Percentiles rank a stretch among this genome's conserved stretches.
Conservation (phyloP, 371 early-diverging fungal species). For the Rhizopus sp. region DNA sequence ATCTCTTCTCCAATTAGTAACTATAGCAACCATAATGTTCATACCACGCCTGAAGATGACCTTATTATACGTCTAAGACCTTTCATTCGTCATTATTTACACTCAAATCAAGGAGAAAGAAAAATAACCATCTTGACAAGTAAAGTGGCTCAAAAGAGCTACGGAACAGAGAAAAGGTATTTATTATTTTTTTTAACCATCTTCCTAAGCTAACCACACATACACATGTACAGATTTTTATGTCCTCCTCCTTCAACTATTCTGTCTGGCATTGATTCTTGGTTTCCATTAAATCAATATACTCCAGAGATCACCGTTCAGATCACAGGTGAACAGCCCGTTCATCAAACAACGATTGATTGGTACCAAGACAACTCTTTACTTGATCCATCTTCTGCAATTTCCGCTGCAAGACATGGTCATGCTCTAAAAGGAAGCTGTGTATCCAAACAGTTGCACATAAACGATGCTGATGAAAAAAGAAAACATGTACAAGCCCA, state of each 20-base stretch:
- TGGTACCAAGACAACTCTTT: slow-evolving; percentile 35
- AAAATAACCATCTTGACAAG: slow-evolving; percentile 73
- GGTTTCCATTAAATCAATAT: slow-evolving; percentile 9
- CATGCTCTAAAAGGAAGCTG: slow-evolving; percentile 65
- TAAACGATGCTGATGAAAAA: slow-evolving; percentile 84
- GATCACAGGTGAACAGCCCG: slow-evolving; percentile 46
- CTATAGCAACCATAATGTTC: slow-evolving; percentile 8
- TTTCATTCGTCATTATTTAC: slow-evolving; percentile 45
- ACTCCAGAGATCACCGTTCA: slow-evolving; percentile 45
- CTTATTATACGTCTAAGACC: slow-evolving; percentile 13
- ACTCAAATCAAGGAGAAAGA: slow-evolving; percentile 57
- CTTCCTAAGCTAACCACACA: no score
- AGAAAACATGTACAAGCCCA: slow-evolving; percentile 75
- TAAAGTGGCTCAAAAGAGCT: slow-evolving; percentile 86
- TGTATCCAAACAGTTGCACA: slow-evolving; percentile 82
- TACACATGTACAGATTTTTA: slow-evolving; percentile 48
- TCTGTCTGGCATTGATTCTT: slow-evolving; percentile 67
- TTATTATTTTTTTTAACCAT: slow-evolving; percentile 29
- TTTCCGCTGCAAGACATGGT: slow-evolving; percentile 2
- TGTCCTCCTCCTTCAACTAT: slow-evolving; percentile 84
- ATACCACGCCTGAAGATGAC: slow-evolving; percentile 28
- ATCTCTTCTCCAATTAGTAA: slow-evolving; percentile 31
- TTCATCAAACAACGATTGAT: slow-evolving; percentile 49
- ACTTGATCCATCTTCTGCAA: slow-evolving; percentile 8
- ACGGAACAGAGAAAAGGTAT: slow-evolving; percentile 81